Conservation (phyloP, 2,329 filamentous ascomycete species). For the Phyllachora maydis region DNA sequence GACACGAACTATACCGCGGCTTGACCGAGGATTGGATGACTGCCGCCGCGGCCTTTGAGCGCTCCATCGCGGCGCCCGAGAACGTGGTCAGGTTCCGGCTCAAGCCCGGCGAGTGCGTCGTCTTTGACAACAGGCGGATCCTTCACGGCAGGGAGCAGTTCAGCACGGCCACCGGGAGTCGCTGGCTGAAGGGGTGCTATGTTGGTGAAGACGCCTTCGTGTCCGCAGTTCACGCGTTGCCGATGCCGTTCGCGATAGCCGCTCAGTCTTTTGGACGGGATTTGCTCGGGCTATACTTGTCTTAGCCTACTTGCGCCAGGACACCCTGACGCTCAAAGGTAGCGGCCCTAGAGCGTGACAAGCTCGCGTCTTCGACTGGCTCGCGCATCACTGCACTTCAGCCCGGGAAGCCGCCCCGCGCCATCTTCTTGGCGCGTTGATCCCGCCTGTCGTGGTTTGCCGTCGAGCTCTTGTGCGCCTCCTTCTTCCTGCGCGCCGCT, state of each 20-base stretch:
- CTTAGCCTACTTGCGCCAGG: too few relatives aligned
- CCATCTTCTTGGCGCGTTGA: constrained; percentile 44
- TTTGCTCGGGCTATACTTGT: too few relatives aligned
- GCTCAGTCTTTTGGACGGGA: too few relatives aligned
- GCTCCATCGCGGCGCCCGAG: constrained; percentile 30
- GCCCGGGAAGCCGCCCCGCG: constrained; percentile 23
- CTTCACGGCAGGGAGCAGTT: constrained; percentile 69
- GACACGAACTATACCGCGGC: constrained; percentile 1
- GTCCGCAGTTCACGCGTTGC: too few relatives aligned
- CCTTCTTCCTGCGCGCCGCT: constrained; percentile 52
- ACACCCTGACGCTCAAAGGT: too few relatives aligned
- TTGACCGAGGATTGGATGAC: constrained; percentile 8
- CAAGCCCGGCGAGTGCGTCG: constrained; percentile 64
- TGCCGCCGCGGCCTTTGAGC: constrained; percentile 34
- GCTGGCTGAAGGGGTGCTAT: constrained; percentile 79
- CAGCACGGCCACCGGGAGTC: constrained; percentile 39
- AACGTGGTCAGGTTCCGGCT: constrained; percentile 53
- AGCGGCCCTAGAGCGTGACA: too few relatives aligned
- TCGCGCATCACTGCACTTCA: too few relatives aligned
- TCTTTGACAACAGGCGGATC: constrained; percentile 83
- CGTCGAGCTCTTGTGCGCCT: constrained; percentile 59
- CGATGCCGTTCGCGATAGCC: too few relatives aligned
- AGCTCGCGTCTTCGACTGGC: too few relatives aligned
- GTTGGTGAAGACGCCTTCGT: too few relatives aligned
- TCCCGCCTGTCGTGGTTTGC: constrained; percentile 80